phyloP scores from a whole-genome alignment of 345 rosid species.

The Salix koriyanagi region DNA sequence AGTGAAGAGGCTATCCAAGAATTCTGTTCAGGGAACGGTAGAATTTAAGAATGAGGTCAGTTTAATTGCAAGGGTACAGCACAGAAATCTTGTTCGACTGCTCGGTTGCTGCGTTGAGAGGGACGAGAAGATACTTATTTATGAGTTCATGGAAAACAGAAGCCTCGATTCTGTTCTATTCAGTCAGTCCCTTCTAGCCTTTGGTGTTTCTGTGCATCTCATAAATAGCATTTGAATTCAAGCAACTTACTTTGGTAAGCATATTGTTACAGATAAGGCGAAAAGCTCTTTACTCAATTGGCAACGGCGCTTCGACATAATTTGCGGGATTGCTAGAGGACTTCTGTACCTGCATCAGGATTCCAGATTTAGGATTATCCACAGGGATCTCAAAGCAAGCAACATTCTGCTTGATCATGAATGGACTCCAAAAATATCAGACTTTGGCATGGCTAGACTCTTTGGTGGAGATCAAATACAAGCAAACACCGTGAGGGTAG shows the following conservation, averaged over 20 bases:
- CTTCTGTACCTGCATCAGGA: conserved; percentile 78
- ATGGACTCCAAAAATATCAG: conserved; percentile 69
- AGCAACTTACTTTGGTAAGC: not conserved
- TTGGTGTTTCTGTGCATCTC: not conserved
- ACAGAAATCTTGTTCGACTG: conserved; percentile 70
- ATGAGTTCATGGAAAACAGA: conserved; percentile 75
- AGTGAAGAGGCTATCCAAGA: conserved; percentile 69
- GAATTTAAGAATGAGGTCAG: conserved; percentile 85
- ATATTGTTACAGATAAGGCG: conserved; percentile 36
- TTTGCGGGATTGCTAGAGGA: conserved; percentile 70
- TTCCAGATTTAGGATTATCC: conserved; percentile 74
- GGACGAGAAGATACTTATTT: conserved; percentile 73
- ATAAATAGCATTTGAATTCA: not conserved
- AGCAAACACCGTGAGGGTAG: conserved; percentile 53
- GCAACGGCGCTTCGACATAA: conserved; percentile 58
- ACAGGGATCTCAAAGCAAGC: conserved; percentile 79
- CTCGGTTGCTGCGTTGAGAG: conserved; percentile 60
- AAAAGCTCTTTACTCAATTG: conserved; percentile 46
- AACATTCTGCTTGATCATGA: conserved; percentile 62
- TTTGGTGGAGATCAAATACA: conserved; percentile 69
- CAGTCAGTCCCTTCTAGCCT: conserved; percentile 36
- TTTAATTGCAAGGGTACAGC: conserved; percentile 78
- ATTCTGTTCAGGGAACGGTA: conserved; percentile 64
- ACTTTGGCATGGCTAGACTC: conserved; percentile 87
- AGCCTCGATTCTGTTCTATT: conserved; percentile 72